phyloP scores from a whole-genome alignment of 768 basidiomycete genomes.

The Trametes maxima region DNA sequence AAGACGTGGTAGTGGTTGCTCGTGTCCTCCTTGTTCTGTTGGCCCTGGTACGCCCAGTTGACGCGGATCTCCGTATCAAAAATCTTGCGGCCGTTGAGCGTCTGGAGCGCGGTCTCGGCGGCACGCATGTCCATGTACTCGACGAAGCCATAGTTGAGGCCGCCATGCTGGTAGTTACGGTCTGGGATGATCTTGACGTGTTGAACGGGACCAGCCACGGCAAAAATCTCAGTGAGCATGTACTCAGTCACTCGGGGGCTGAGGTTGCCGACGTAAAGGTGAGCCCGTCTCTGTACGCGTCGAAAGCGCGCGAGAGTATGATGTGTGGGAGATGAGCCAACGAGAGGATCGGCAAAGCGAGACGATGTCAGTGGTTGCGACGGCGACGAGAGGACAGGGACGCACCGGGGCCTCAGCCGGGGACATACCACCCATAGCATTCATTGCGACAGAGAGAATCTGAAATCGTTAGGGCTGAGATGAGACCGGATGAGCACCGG shows the following conservation, averaged over 20 bases:
- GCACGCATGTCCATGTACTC: slow-evolving; percentile 99
- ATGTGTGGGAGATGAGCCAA: slow-evolving; percentile 23
- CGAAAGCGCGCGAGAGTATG: slow-evolving; percentile 22
- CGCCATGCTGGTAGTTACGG: slow-evolving; percentile 98
- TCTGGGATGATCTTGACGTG: slow-evolving; percentile 99
- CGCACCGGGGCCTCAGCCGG: slow-evolving; percentile 79
- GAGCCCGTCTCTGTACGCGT: slow-evolving; percentile 74
- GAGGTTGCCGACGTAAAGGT: slow-evolving; percentile 98
- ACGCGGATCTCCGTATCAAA: slow-evolving; percentile 99
- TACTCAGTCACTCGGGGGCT: slow-evolving; percentile 98
- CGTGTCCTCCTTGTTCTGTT: slow-evolving; percentile 98
- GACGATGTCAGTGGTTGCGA: slow-evolving; percentile 5
- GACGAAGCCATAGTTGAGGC: slow-evolving; percentile 99
- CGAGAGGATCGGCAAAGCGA: background rate
- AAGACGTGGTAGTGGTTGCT: slow-evolving; percentile 98
- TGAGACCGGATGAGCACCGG: slow-evolving; percentile 23
- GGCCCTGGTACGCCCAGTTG: slow-evolving; percentile 99
- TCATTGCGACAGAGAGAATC: slow-evolving; percentile 59
- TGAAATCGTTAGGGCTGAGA: slow-evolving; percentile 32
- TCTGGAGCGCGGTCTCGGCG: slow-evolving; percentile 98
- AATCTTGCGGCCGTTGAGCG: slow-evolving; percentile 98
- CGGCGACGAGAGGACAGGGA: slow-evolving; percentile 21
- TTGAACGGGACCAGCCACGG: slow-evolving; percentile 95
- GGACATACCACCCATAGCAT: slow-evolving; percentile 69
- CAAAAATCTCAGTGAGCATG: slow-evolving; percentile 98